phyloP scores from a whole-genome alignment of 2,329 filamentous ascomycete species.

The Karstenula rhodostoma region DNA sequence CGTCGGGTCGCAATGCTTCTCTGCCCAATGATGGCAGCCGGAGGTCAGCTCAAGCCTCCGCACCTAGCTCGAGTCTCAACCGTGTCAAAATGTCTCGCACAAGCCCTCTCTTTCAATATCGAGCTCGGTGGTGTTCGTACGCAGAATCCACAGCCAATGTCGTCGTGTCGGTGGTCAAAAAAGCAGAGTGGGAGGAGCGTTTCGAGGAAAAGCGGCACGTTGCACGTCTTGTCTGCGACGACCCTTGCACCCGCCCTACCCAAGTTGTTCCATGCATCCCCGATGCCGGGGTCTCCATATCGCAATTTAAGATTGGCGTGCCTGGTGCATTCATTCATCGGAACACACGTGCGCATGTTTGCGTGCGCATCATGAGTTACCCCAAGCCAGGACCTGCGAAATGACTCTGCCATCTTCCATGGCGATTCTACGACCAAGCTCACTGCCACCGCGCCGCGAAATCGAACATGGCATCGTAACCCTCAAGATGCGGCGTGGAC shows the following conservation, averaged over 20 bases:
- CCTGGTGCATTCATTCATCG: slow-evolving; percentile 2
- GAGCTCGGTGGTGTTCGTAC: neutral
- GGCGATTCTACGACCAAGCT: neutral
- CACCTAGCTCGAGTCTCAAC: slow-evolving; percentile 1
- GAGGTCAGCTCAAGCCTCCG: neutral
- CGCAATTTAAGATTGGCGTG: slow-evolving; percentile 14
- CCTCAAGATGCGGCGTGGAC: neutral
- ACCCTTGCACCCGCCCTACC: slow-evolving; percentile 12
- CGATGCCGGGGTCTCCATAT: slow-evolving; percentile 12
- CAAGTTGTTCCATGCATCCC: slow-evolving; percentile 11
- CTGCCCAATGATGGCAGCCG: slow-evolving; percentile 11
- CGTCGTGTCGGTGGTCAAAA: neutral
- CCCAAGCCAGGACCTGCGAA: neutral
- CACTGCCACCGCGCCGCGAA: too few relatives aligned
- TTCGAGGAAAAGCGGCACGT: slow-evolving; percentile 14
- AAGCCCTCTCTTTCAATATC: neutral
- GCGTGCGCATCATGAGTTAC: slow-evolving; percentile 1
- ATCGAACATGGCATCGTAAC: too few relatives aligned
- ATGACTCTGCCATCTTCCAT: neutral
- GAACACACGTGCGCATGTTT: slow-evolving; percentile 5
- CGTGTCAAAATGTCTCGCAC: neutral
- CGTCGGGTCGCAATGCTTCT: slow-evolving; percentile 6
- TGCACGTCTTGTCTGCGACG: slow-evolving; percentile 7
- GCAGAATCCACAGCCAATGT: neutral
- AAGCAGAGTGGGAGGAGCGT: slow-evolving; percentile 5